Evolutionary conservation across 1,284 basidiomycete genomes (phyloP), one percentile per base, ranked within the genome.

Genomic region (Ceratobasidium sp.): DNA sequence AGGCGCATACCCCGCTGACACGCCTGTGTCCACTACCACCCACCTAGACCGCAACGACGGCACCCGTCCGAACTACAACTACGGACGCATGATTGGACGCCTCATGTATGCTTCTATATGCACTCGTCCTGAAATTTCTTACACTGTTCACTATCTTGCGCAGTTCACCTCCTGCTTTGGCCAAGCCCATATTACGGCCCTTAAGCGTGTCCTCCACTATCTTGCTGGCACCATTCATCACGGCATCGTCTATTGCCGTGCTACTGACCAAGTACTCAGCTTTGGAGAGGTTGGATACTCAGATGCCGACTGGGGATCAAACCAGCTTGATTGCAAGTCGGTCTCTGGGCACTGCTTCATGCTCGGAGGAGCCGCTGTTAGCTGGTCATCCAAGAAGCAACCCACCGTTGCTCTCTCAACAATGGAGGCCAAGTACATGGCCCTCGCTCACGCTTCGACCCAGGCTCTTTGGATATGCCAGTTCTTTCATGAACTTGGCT

Each of bases 351-450:
- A 68, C 63, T 33, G 80, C 33, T 82, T 82, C 76, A 77, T 77
- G 26, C 46, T 80, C 56, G 78, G 78, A 77, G 33, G 33, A 4
- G 33, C 33, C 4, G 33, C 85, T 0, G 78, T 87, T 9, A 82
- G 83, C n/a, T 87, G 86, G 86, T 82, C 81, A 26, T 84, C 86
- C 1, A 84, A 85, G 71, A 84, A 79, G 67, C 86, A 87, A 79
- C 75, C 79, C 0, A 81, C 82, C 1, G 82, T 87, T 7, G 83
- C 86, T 0, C 64, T 82, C 1, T 88, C 85, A 0, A 86, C 85
- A 0, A 82, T 83, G 0, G 86, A 88, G 78, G 85, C 86, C 0
- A 85, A 88, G 72, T 88, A 87, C 78, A 81, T 86, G n/a, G 84
- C 85, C n/a, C 80, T 84, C 1, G 82, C 81, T 1, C 81, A 86